phyloP scores from a whole-genome alignment of 441 rosid species.

The Manihot esculenta region DNA sequence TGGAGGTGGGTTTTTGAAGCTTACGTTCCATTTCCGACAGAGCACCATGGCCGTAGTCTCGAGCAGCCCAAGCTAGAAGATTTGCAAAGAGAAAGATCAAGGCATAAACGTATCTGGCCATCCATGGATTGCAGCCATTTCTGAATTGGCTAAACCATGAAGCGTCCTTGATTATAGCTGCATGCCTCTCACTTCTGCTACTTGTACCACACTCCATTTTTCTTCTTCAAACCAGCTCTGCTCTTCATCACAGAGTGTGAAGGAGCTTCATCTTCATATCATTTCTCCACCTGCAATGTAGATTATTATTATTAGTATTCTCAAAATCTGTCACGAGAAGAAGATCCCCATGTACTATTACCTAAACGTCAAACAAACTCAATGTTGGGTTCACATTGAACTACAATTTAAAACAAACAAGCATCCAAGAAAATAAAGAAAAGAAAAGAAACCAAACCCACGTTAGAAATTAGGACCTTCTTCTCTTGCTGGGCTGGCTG shows the following conservation, averaged over 20 bases:
- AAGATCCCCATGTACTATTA: neutral
- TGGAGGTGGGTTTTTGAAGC: conserved; percentile 5
- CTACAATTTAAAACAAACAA: neutral
- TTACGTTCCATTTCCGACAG: conserved; percentile 69
- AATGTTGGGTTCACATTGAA: neutral
- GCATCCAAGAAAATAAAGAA: no score
- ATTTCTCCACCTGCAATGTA: conserved; percentile 20
- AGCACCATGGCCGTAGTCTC: conserved; percentile 74
- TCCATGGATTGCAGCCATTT: conserved; percentile 87
- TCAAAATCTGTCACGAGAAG: neutral
- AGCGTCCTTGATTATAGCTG: conserved; percentile 36
- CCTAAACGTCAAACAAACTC: conserved; percentile 6
- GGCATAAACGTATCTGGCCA: conserved; percentile 88
- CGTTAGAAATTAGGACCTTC: neutral
- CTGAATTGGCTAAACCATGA: conserved; percentile 84
- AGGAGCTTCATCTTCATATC: conserved; percentile 17
- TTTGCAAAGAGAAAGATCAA: conserved; percentile 76
- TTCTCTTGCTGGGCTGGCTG: neutral
- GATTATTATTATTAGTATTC: neutral
- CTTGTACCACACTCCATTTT: conserved; percentile 62
- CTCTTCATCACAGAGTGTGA: conserved; percentile 39
- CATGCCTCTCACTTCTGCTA: conserved; percentile 36
- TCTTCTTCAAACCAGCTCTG: conserved; percentile 23
- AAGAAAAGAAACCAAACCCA: neutral
- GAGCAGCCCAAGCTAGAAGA: conserved; percentile 85